These are phyloP conservation scores for Pseudoscleropodium purum DNA, from an alignment of 225 moss, liverwort and hornwort species.

Conservation along the genomic window DNA sequence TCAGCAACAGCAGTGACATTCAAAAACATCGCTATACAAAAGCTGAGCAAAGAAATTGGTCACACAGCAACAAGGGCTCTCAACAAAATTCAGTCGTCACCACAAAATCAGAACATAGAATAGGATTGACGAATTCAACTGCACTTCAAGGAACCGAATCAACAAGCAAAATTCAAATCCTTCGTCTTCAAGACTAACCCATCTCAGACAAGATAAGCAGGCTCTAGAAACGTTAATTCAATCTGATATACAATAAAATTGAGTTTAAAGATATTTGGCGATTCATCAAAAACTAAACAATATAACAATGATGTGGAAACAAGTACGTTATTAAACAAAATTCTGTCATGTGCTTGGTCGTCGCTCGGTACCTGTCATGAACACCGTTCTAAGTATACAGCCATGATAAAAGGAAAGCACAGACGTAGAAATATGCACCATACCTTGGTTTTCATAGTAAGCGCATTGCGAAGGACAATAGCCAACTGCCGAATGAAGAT, in stretches of 20 bases:
- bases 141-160: not conserved
- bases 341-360: not conserved
- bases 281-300: not conserved
- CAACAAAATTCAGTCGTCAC: not conserved
- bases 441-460: conserved; percentile 93
- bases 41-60: not conserved
- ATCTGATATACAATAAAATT: not conserved
- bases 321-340: not conserved
- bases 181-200: not conserved
- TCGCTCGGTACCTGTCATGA: not conserved
- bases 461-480: conserved; percentile 72
- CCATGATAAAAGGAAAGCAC: not conserved
- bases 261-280: not conserved
- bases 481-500: conserved; percentile 91
- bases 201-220: not conserved
- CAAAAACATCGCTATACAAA: not conserved
- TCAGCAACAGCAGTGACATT: not conserved
- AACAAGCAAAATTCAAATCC: not conserved
- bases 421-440: not conserved
- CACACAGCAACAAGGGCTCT: not conserved
- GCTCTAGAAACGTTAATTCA: not conserved
- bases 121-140: not conserved
- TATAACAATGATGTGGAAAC: not conserved
- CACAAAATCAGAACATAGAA: not conserved
- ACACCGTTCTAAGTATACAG: not conserved